Evolutionary conservation across 805 yeast species (phyloP).

Genomic region (Candida dajiaensis): DNA sequence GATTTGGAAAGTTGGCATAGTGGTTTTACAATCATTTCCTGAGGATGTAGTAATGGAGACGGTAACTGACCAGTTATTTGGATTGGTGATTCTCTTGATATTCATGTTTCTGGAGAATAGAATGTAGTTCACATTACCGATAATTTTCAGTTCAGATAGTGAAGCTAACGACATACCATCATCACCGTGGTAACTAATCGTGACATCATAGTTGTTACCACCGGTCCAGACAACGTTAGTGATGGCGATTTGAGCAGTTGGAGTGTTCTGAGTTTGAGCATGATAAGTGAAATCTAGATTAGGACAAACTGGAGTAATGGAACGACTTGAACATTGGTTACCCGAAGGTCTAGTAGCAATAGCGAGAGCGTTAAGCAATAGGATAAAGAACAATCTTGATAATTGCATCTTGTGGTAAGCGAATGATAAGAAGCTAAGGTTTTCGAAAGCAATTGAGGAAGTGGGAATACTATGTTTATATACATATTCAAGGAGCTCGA

Average conservation of each 20-base stretch:
- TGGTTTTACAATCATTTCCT: conserved; percentile 1
- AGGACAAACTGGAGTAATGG: conserved; percentile 2
- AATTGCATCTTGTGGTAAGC: no score
- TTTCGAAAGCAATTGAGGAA: no score
- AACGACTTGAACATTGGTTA: not conserved
- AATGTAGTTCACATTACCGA: conserved; percentile 5
- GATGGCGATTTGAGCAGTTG: conserved; percentile 9
- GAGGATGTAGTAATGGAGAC: conserved; percentile 2
- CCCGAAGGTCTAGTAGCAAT: not conserved
- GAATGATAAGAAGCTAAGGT: no score
- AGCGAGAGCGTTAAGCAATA: not conserved
- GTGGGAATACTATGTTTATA: no score
- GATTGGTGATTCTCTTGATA: conserved; percentile 4
- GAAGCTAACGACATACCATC: conserved; percentile 4
- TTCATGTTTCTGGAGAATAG: conserved; percentile 8
- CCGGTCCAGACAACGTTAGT: conserved; percentile 4
- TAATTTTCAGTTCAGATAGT: conserved; percentile 10
- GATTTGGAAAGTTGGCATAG: conserved; percentile 8
- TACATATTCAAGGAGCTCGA: no score
- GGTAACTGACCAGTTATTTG: conserved; percentile 8
- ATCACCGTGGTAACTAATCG: conserved; percentile 4
- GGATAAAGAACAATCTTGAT: not conserved
- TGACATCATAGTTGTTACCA: conserved; percentile 8
- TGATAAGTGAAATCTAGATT: conserved; percentile 5
- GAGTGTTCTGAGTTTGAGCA: conserved; percentile 3